phyloP scores from a whole-genome alignment of 225 moss, liverwort and hornwort genomes.

The Polytrichum commune region DNA sequence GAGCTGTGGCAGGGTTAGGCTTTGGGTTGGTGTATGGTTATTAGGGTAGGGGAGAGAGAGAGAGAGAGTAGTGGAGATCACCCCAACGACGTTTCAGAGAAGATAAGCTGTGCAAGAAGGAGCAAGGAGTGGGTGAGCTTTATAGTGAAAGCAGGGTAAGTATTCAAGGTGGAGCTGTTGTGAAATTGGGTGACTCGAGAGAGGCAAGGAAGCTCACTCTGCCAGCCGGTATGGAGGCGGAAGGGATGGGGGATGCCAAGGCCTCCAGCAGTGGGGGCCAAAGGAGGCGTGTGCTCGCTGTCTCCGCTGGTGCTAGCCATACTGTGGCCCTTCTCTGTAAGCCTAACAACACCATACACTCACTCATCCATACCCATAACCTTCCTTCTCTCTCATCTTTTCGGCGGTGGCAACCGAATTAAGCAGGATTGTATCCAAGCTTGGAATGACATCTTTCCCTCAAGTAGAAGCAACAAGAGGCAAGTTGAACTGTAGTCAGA shows the following conservation, averaged over 20 bases:
- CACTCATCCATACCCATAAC: background rate
- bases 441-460: too few species aligned
- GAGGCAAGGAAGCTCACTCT: background rate
- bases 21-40: background rate
- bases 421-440: too few species aligned
- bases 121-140: too few species aligned
- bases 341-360: background rate
- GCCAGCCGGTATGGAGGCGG: conserved; percentile 20
- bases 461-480: too few species aligned
- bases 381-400: too few species aligned
- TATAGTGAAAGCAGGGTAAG: conserved; percentile 8
- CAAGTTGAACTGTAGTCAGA: too few species aligned
- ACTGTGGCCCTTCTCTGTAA: conserved; percentile 59
- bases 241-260: conserved; percentile 19
- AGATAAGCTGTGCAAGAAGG: too few species aligned
- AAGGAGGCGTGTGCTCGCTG: conserved; percentile 26
- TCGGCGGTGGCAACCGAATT: too few species aligned
- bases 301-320: conserved; percentile 60
- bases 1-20: background rate
- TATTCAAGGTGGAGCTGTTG: conserved; percentile 9
- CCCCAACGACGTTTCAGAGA: too few species aligned
- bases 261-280: conserved; percentile 29
- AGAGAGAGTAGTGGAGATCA: too few species aligned
- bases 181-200: background rate
- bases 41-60: background rate